Evolutionary conservation across 139 green algal genomes (phyloP).

Genomic region (Tetraselmis striata): DNA sequence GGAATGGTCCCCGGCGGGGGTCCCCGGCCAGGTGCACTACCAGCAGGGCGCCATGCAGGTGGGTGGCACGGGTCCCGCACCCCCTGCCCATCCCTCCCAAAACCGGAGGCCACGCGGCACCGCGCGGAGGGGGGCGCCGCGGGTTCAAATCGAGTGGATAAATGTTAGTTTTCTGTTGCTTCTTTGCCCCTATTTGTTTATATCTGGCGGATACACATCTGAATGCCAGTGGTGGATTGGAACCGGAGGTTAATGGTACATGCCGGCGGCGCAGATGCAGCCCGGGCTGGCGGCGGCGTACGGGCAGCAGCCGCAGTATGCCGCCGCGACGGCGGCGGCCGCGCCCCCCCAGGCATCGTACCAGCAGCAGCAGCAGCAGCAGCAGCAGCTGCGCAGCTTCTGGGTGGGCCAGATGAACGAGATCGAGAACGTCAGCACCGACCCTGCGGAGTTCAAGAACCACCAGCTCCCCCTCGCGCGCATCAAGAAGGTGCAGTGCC

Average conservation of each 20-base stretch:
- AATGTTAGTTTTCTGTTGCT: too few species aligned
- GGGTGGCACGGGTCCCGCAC: too few species aligned
- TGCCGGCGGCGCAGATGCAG: background rate
- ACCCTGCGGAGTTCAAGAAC: slow-evolving; percentile 88
- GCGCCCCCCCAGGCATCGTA: background rate
- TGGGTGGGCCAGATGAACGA: slow-evolving; percentile 77
- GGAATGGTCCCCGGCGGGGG: background rate
- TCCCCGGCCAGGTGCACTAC: background rate
- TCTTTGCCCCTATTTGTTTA: too few species aligned
- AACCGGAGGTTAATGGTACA: too few species aligned
- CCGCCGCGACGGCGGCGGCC: too few species aligned
- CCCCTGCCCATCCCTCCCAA: too few species aligned
- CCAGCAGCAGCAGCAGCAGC: background rate
- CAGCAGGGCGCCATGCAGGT: background rate
- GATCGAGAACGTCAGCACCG: slow-evolving; percentile 58
- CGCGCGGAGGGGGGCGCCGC: too few species aligned
- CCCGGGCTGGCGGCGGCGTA: background rate
- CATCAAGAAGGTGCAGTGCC: slow-evolving; percentile 90
- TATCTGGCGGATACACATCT: too few species aligned
- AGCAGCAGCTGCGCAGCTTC: slow-evolving; percentile 68
- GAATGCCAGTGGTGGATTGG: too few species aligned
- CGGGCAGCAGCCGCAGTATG: background rate
- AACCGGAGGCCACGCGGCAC: too few species aligned
- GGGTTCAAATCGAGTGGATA: too few species aligned
- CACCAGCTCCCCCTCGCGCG: slow-evolving; percentile 93